Base-by-base conservation (phyloP, 2,329 filamentous ascomycete species). In the Epichloe coenophiala region DNA sequence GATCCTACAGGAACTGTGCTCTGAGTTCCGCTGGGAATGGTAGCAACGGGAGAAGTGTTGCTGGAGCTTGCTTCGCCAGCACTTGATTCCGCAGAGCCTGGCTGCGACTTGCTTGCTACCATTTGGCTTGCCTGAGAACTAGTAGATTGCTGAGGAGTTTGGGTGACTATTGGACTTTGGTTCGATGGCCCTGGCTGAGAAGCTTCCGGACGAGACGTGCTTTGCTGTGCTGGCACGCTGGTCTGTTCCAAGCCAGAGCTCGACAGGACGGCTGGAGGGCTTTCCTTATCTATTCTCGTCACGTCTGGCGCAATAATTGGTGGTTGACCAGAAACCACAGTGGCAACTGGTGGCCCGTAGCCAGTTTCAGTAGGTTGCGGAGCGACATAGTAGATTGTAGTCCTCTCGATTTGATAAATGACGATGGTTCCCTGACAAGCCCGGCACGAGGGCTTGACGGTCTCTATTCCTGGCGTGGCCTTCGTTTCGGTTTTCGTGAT, bases 341-440 rank as follows among this genome's bases (percentile, higher is more conserved):
- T 46, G 45, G 17, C 33, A 12, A 39, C 21, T 44, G 41, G 31
- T 45, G 48, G 11, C 35, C 39, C 27, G 11, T 15, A 23, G n/a
- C 15, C 41, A 6, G 19, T 45, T 21, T 47, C 35, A 4, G 21
- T 17, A 12, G 35, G 33, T 39, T 12, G 39, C 43, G 31, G 48
- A 7, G 39, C 23, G n/a, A 37, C 13, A 37, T 37, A 31, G 35
- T 49, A 49, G 33, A 45, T 45, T 33, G 48, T 49, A 6, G 33
- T 49, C 0, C 33, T 19, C 15, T 49, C 48, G 27, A 45, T 45
- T 38, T 49, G n/a, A 19, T 45, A 49, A 13, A 49, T 49, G 48
- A 44, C 37, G 48, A 49, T 13, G n/a, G 48, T 49, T 17, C 48
- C 48, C 35, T 49, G 17, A 19, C 48, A 49, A 39, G 48, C 48